These are phyloP conservation scores for Aristolochia fimbriata DNA, from an alignment of 164 flowering plant genomes.

Conservation along the genomic window DNA sequence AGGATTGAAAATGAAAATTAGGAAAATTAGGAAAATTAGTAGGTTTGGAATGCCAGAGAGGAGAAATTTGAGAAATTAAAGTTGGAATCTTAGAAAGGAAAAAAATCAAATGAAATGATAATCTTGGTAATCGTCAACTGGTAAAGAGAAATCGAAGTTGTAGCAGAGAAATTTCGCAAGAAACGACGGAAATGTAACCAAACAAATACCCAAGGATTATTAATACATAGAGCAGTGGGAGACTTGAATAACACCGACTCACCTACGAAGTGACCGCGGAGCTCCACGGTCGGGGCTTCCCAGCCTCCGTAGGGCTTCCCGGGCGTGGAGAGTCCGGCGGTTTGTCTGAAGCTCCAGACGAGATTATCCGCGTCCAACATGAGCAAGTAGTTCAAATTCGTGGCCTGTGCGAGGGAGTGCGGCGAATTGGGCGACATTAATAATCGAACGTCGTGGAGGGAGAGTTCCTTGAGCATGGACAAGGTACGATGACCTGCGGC, in stretches of 20 bases:
- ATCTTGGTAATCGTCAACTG: no score
- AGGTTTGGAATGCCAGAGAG: neutral
- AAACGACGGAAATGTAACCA: no score
- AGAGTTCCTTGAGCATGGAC: conserved; percentile 49
- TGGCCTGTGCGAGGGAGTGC: conserved; percentile 67
- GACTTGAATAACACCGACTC: neutral
- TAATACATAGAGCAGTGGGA: no score
- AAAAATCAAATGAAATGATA: no score
- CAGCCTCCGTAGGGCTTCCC: conserved; percentile 75
- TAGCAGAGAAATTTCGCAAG: no score
- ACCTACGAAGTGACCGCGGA: conserved; percentile 97
- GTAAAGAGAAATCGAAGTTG: no score
- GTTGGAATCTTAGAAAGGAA: no score
- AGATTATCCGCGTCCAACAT: conserved; percentile 71
- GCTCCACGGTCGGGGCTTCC: conserved; percentile 60
- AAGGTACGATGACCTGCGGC: conserved; percentile 2
- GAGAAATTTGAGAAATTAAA: no score
- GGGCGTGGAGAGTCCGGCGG: conserved; percentile 55
- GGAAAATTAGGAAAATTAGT: neutral
- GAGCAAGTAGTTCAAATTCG: conserved; percentile 83
- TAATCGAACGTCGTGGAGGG: conserved; percentile 71
- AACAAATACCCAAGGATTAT: neutral
- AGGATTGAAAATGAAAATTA: neutral
- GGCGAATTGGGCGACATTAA: conserved; percentile 28
- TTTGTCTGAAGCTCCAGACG: conserved; percentile 86